Evolutionary conservation across 345 rosid species (phyloP), one percentile per base, ranked within the genome.

Genomic region (Draba incana): DNA sequence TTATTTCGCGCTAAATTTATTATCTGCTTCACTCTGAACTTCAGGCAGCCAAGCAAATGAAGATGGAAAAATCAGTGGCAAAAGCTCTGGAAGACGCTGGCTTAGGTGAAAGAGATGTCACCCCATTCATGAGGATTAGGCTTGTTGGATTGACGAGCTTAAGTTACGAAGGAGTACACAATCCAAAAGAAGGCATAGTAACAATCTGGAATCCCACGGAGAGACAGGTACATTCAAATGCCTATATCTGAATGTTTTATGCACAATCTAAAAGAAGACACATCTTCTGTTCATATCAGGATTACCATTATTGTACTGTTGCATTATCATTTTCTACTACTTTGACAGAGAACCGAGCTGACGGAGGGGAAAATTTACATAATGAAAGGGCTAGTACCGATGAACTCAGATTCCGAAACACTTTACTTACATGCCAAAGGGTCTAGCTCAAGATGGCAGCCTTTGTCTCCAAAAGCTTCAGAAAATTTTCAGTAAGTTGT

Each of bases 151-250:
- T 93, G 77, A 82, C 69, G 8, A 77, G 77, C 57, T 47, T 70
- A 72, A 75, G 54, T 69, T 65, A 59, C 68, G 68, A 66, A 56
- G 81, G 77, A 58, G 74, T 80, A 47, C 63, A 51, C 33, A 61
- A 71, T 47, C 66, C 81, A 39, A 85, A 80, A 77, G 88, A 87
- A 79, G 97, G 92, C 60, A 78, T 91, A 35, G 76, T 94, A 81
- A 88, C 97, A 48, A 86, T 91, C 76, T 94, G 99, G 99, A 84
- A 83, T 72, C 99, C 99, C 7, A 85, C 95, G 6, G 96, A 89
- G 76, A 81, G 77, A 78, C 97, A 87, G 95, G 99, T 88, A 59
- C 70, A 25, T 38, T 11, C 15, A 46, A 41, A 62, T 70, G 45
- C 62, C 43, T 55, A 46, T 45, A 46, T 47, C 27, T 55, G 45